Evolutionary conservation across 306 rosid species (phyloP).

Genomic region (Myrica gale): DNA sequence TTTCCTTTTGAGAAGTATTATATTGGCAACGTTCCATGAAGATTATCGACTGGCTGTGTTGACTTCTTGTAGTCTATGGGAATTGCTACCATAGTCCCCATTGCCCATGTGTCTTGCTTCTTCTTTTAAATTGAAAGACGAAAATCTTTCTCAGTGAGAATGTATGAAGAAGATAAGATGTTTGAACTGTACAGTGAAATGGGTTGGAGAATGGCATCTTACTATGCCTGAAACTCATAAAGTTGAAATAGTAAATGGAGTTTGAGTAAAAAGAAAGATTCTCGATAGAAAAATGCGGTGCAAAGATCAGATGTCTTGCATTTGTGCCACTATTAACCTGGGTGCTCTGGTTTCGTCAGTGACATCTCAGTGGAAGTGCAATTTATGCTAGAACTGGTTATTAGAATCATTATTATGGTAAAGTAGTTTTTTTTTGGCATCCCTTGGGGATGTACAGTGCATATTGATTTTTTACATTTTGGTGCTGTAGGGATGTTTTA

Average conservation of each 20-base stretch:
- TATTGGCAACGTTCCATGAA: background rate
- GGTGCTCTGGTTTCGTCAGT: background rate
- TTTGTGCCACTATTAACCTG: background rate
- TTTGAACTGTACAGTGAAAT: background rate
- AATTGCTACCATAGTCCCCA: background rate
- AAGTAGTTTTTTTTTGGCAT: background rate
- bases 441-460: background rate
- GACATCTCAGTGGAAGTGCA: background rate
- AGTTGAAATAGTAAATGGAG: background rate
- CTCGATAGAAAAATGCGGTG: background rate
- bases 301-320: background rate
- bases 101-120: background rate
- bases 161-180: background rate
- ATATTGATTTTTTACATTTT: background rate
- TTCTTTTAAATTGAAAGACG: background rate
- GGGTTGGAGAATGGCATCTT: background rate
- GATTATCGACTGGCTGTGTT: background rate
- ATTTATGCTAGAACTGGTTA: background rate
- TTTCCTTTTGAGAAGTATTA: background rate
- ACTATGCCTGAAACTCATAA: background rate
- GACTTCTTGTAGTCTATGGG: background rate
- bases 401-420: background rate
- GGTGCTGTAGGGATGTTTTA: constrained; percentile 68
- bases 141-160: background rate
- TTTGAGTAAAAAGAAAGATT: background rate